Evolutionary conservation across 2,329 filamentous ascomycete genomes (phyloP).

Genomic region (Trichoderma brevicompactum): DNA sequence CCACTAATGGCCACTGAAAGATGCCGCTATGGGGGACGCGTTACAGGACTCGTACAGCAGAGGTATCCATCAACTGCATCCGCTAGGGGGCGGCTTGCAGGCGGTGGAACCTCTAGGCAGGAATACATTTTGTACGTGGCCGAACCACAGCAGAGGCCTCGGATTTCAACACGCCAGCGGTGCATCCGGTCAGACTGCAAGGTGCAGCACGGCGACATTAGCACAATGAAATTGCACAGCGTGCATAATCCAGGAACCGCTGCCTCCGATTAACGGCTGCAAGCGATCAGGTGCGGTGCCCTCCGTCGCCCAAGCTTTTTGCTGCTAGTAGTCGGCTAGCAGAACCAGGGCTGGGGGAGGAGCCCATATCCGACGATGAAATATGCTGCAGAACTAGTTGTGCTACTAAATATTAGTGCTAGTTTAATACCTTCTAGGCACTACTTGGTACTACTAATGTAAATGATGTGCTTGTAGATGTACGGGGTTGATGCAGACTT

Average conservation of each 20-base stretch:
- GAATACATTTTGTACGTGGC: constrained; percentile 25
- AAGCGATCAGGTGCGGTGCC: constrained; percentile 6
- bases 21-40: not conserved
- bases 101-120: constrained; percentile 19
- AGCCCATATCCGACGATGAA: constrained; percentile 21
- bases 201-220: not conserved
- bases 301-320: not conserved
- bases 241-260: constrained; percentile 20
- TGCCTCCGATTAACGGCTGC: constrained; percentile 25
- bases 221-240: not conserved
- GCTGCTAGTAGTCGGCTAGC: constrained; percentile 5
- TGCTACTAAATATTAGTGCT: not conserved
- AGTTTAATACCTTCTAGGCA: not conserved
- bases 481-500: not conserved
- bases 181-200: not conserved
- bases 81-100: constrained; percentile 12
- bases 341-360: constrained; percentile 5
- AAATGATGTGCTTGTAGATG: too few relatives aligned
- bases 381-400: not conserved
- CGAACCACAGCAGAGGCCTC: constrained; percentile 16
- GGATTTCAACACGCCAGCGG: not conserved
- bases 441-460: not conserved
- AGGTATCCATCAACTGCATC: constrained; percentile 1
- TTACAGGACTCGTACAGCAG: not conserved
- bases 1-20: too few relatives aligned